Evolutionary conservation across 2,329 filamentous ascomycete genomes (phyloP), one percentile per base, ranked within the genome.

Genomic region (Volutella citrinella): DNA sequence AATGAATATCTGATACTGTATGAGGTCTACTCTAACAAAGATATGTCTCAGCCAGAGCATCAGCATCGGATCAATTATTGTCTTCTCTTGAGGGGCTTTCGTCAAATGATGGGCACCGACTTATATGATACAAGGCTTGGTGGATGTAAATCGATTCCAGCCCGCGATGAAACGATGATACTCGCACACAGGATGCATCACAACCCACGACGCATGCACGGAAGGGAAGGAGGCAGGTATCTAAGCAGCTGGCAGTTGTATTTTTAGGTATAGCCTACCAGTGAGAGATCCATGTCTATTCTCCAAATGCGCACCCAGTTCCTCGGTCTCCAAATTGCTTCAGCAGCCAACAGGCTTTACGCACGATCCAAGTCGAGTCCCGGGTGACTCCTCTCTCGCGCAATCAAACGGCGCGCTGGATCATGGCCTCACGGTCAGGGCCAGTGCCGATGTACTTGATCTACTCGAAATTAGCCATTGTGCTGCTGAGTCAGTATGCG

Each of bases 361-460:
- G 21, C 30, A 40, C 26, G 23, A 32, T 26, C 36, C 33, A 41
- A 41, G 36, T 36, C 34, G 26, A 42, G 35, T 14, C 29, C 33
- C 22, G 20, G 32, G 38, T 31, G 28, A 24, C 20, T 33, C 36
- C 31, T 41, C 30, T 36, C 29, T 34, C 27, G 29, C 29, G 34
- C 19, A 34, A 44, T 46, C 19, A 48, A n/a, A n/a, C n/a, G 27
- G 27, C 25, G 34, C 60, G 58, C 32, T 51, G 46, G 51, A 84
- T 77, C 75, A 83, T 82, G 53, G 74, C 74, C 51, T 84, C 78
- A 38, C 80, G 68, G 28, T 71, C 75, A 23, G 78, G 80, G 7
- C 81, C 81, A 14, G 81, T 82, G 27, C 82, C 82, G 49, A 86
- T 79, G 59, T 73, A 84, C 57, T 74, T 74, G 43, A 83, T 51